Base-by-base conservation (phyloP, 2,329 filamentous ascomycete species). In the Pseudomassariella vexata region DNA sequence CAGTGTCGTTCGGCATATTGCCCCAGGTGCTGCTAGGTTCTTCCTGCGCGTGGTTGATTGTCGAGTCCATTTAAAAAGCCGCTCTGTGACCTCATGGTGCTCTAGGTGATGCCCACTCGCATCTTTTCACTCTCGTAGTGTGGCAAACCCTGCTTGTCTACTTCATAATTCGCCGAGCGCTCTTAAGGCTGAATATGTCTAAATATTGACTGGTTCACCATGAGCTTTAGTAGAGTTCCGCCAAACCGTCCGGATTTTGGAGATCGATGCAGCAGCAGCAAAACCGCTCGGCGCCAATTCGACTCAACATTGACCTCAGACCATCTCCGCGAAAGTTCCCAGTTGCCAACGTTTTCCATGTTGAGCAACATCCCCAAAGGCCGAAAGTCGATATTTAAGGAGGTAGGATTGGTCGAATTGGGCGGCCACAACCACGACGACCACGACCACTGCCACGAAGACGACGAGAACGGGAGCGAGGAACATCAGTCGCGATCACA, bases 321-420 rank as follows among this genome's bases (percentile, higher is more conserved):
- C 46, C 66, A 70, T 24, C 52, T 74, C 22, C 62, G 68, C 40
- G 69, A 73, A 46, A 57, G 63, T 36, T 61, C 60, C n/a, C 53
- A 53, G 31, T 51, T 57, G 9, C 57, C 56, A 28, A 46, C 56
- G 2, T 62, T 68, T 40, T 52, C 56, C 18, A 64, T 65, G 56
- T 44, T 45, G 24, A 57, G 57, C 44, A 70, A 64, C 35, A 63
- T 72, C 28, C 59, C 54, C 39, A 73, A 70, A 46, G 66, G 62
- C 24, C 61, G 70, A 29, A 65, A 57, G 42, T 73, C 70, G 15
- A 55, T 73, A 35, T 75, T 75, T 42, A 70, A 57, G 45, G 70
- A 75, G 49, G 48, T 66, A 24, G 70, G 69, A 5, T 45, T 73
- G 14, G 53, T 60, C 29, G 56, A 61, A 24, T n/a, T n/a, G n/a